Conservation (phyloP, 441 rosid species). For the Eutrema salsugineum region DNA sequence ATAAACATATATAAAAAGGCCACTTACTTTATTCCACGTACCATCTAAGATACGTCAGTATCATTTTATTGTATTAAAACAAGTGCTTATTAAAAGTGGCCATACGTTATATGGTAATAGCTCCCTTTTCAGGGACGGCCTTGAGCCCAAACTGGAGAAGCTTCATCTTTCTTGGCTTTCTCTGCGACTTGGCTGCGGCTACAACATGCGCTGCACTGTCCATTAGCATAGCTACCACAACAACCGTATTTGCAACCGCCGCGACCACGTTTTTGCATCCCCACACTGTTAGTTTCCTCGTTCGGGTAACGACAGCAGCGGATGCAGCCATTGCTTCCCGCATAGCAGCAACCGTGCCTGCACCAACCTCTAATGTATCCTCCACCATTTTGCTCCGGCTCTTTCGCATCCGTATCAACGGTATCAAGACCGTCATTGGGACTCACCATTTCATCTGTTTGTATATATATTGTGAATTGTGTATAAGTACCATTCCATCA, state of each 20-base stretch:
- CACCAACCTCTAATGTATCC: background rate
- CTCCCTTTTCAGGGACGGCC: background rate
- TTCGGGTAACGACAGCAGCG: background rate
- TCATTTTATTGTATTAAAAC: background rate
- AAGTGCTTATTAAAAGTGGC: background rate
- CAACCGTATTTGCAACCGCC: too few relatives aligned
- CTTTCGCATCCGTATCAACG: background rate
- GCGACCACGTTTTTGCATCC: background rate
- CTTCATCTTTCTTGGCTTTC: background rate
- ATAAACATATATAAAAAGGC: background rate
- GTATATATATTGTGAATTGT: background rate
- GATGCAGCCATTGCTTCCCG: background rate
- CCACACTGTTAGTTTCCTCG: background rate
- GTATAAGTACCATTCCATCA: background rate
- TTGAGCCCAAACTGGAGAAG: slow-evolving; percentile 5
- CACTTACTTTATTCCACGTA: background rate
- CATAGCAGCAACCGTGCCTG: background rate
- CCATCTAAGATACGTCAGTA: background rate
- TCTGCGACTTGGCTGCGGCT: background rate
- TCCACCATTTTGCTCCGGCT: slow-evolving; percentile 1
- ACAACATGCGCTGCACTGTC: slow-evolving; percentile 10
- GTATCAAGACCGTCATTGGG: background rate
- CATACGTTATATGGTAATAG: background rate
- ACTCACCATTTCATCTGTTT: slow-evolving; percentile 5
- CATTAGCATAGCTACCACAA: background rate